Percentiles rank a stretch among this genome's conserved stretches.
These are phyloP conservation scores for Volvox africanus DNA, from an alignment of 139 green algal genomes.

Conservation along the genomic window DNA sequence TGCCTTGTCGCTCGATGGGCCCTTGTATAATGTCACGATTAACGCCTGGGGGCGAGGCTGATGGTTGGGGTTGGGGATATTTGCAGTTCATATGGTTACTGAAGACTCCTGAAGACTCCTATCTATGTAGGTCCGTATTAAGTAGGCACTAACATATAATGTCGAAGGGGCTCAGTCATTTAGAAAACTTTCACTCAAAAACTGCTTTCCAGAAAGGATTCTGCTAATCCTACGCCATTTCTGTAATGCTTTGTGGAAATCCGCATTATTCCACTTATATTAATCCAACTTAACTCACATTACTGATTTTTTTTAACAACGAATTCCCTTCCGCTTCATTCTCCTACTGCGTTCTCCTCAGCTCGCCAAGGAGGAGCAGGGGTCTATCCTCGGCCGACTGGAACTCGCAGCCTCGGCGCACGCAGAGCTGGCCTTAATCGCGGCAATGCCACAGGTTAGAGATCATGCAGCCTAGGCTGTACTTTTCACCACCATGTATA, in stretches of 20 bases:
- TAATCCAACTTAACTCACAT: neutral
- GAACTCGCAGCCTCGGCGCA: conserved; percentile 10
- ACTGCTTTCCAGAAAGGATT: too few species aligned
- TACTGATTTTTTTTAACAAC: neutral
- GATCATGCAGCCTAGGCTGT: neutral
- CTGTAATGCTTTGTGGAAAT: neutral
- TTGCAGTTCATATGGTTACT: too few species aligned
- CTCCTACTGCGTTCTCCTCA: neutral
- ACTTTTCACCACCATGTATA: too few species aligned
- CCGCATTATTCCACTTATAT: neutral
- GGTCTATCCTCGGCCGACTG: neutral
- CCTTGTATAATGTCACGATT: neutral
- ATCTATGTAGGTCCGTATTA: too few species aligned
- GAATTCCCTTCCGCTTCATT: neutral
- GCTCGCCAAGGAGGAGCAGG: neutral
- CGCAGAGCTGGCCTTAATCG: conserved; percentile 32
- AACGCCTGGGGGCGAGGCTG: neutral
- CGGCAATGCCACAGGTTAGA: conserved; percentile 22
- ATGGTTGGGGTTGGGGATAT: too few species aligned
- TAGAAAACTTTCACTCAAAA: too few species aligned
- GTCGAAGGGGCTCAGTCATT: too few species aligned
- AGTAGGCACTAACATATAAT: too few species aligned
- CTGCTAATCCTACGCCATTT: too few species aligned
- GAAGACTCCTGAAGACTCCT: too few species aligned
- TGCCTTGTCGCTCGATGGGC: neutral